Conservation (phyloP, 2,329 filamentous ascomycete species). For the Epichloe sp. region DNA sequence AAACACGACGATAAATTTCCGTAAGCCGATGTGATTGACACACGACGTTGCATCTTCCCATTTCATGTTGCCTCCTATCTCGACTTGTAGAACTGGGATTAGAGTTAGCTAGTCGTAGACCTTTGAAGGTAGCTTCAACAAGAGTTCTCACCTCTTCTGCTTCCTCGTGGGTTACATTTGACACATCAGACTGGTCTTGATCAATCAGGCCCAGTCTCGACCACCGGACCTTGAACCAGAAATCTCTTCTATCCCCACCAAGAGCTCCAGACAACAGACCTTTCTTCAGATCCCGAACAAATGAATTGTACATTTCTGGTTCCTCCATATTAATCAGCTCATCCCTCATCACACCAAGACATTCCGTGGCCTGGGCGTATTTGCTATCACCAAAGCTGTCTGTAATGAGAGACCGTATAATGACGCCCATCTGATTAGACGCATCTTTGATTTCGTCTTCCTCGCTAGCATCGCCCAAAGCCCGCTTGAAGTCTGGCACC, state of each 20-base stretch:
- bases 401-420: constrained; percentile 56
- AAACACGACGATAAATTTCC: no score
- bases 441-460: constrained; percentile 52
- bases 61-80: constrained; percentile 10
- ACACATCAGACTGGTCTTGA: constrained; percentile 45
- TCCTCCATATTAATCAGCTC: constrained; percentile 65
- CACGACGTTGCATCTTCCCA: background rate
- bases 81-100: constrained; percentile 24
- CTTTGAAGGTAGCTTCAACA: background rate
- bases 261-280: constrained; percentile 56
- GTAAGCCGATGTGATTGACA: background rate
- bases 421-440: constrained; percentile 58
- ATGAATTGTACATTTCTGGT: constrained; percentile 62
- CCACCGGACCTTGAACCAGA: constrained; percentile 65
- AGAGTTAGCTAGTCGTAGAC: constrained; percentile 12
- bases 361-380: constrained; percentile 65
- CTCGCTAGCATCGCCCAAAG: constrained; percentile 47
- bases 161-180: constrained; percentile 55
- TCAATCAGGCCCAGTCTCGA: constrained; percentile 63
- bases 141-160: constrained; percentile 44
- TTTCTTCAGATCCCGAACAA: constrained; percentile 58
- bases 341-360: constrained; percentile 63
- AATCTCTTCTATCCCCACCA: constrained; percentile 63
- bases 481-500: constrained; percentile 81
- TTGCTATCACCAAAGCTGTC: constrained; percentile 63